Base-by-base conservation (phyloP, 2,329 filamentous ascomycete species). In the Fusarium incarnatum region DNA sequence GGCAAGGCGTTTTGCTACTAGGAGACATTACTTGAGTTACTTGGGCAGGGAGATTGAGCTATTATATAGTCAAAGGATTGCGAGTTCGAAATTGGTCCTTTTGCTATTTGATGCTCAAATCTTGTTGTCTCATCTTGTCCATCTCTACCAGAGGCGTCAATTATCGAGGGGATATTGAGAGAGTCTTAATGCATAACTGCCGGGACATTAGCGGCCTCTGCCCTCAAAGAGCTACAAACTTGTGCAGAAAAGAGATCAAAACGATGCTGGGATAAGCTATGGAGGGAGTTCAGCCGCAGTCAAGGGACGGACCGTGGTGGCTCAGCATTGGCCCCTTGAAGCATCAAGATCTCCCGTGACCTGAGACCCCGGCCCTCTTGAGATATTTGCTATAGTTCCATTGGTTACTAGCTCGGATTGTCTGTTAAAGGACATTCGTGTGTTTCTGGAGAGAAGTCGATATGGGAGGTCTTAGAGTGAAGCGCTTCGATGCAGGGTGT, bases 271-370 rank as follows among this genome's bases (percentile, higher is more conserved):
- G 54, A 45, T 41, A 22, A 50, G 48, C 46, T 40, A 49, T 55
- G 47, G 30, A 49, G 15, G 25, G n/a, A 45, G 25, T 47, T 67
- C 63, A 66, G 63, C 63, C 62, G 63, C 55, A 66, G 59, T 45
- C 34, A 65, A 71, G 68, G 68, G 68, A 68, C 59, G 59, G 68
- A 71, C 59, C 68, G 68, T 55, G n/a, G 30, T 53, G 56, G 42
- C 64, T 34, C 44, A 37, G 37, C 41, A 63, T 64, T 68, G 59
- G 59, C 22, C 40, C 27, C 15, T 41, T 56, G 10, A 27, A 28
- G 44, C 13, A 16, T 23, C 23, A 55, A 44, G 28, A 32, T 37
- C 42, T 57, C 56, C 37, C 41, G 45, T 64, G 67, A 64, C 62
- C 20, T 28, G 23, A 34, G 22, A 44, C 55, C 45, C 27, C 28